phyloP scores from a whole-genome alignment of 2,329 filamentous ascomycete species.

The Exophiala xenobiotica region DNA sequence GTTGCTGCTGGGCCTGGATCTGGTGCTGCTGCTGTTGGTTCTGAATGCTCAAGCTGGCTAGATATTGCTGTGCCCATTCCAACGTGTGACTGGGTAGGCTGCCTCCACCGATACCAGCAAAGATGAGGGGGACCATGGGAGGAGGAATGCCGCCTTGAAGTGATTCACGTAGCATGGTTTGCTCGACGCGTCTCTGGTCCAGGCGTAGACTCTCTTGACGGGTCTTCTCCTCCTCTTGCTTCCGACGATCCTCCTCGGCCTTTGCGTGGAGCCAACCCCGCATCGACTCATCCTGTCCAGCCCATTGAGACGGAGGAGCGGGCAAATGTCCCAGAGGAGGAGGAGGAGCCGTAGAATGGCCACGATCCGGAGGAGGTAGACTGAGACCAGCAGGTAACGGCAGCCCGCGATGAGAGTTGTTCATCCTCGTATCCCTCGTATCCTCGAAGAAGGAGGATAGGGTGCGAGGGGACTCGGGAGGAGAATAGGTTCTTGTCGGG shows the following conservation, averaged over 20 bases:
- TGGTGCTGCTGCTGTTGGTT: constrained; percentile 46
- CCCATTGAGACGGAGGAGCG: constrained; percentile 65
- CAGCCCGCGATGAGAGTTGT: constrained; percentile 67
- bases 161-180: constrained; percentile 69
- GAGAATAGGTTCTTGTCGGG: constrained; percentile 43
- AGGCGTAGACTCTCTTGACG: constrained; percentile 63
- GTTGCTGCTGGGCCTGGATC: constrained; percentile 29
- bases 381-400: constrained; percentile 59
- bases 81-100: constrained; percentile 60
- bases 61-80: constrained; percentile 68
- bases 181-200: constrained; percentile 71
- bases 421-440: constrained; percentile 57
- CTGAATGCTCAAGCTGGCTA: constrained; percentile 45
- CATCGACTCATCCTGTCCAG: constrained; percentile 68
- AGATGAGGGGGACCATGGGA: constrained; percentile 71
- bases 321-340: constrained; percentile 57
- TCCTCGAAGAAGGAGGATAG: constrained; percentile 33
- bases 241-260: constrained; percentile 70
- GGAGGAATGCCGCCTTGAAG: constrained; percentile 70
- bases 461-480: constrained; percentile 37
- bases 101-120: constrained; percentile 68
- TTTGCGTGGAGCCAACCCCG: constrained; percentile 69
- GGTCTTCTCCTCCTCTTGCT: constrained; percentile 71
- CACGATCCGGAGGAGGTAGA: constrained; percentile 29
- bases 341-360: constrained; percentile 30